phyloP scores from a whole-genome alignment of 768 basidiomycete genomes.

The Lactifluus rugatus region DNA sequence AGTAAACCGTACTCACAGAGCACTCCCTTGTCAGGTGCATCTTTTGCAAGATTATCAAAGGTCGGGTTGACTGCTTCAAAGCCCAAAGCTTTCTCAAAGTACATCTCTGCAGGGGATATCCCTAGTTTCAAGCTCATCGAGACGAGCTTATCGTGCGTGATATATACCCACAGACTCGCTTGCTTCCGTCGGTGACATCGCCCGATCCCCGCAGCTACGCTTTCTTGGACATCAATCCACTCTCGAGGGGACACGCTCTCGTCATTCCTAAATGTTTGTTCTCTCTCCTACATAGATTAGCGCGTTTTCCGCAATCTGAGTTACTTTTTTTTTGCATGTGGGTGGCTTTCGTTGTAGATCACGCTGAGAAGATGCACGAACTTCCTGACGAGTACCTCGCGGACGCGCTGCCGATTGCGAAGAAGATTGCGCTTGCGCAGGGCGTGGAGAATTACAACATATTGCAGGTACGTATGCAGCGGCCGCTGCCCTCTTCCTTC shows the following conservation, averaged over 20 bases:
- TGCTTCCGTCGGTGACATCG: not conserved
- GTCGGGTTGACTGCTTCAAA: slow-evolving; percentile 26
- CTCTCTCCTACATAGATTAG: not conserved
- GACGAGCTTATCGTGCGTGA: slow-evolving; percentile 56
- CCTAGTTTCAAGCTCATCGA: slow-evolving; percentile 81
- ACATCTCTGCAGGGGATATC: slow-evolving; percentile 56
- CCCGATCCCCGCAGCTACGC: slow-evolving; percentile 43
- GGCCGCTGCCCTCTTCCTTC: not conserved
- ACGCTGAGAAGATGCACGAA: slow-evolving; percentile 77
- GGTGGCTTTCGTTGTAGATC: slow-evolving; percentile 64
- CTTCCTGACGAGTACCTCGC: slow-evolving; percentile 76
- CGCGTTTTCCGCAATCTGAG: not conserved
- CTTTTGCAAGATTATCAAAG: slow-evolving; percentile 95
- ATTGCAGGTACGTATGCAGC: slow-evolving; percentile 42
- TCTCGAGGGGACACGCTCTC: slow-evolving; percentile 84
- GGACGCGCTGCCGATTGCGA: slow-evolving; percentile 71
- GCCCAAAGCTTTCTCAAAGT: not conserved
- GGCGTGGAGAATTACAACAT: slow-evolving; percentile 79
- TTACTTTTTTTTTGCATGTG: not conserved
- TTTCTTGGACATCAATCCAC: slow-evolving; percentile 88
- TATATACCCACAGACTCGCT: not conserved
- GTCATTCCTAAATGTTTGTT: slow-evolving; percentile 84
- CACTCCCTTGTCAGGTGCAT: slow-evolving; percentile 53
- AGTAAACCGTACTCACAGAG: slow-evolving; percentile 27
- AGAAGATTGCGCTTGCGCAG: slow-evolving; percentile 77